A percentile compares a stretch with the other conserved stretches of the same genome.
Evolutionary conservation across 2,329 filamentous ascomycete species (phyloP).

Genomic region (Aspergillus fumigatiaffinis): DNA sequence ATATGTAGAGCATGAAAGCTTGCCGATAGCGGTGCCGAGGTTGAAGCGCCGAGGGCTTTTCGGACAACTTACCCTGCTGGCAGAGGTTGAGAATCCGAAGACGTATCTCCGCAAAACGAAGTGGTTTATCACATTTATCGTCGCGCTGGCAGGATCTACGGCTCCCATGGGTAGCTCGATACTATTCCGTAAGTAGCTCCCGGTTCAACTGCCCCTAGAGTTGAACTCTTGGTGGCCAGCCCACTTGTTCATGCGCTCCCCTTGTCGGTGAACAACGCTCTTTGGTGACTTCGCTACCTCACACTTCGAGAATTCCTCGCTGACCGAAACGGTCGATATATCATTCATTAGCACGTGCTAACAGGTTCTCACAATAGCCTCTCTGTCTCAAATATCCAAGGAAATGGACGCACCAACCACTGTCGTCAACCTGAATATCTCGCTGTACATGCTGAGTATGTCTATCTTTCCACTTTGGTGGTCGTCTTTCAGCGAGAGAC

Average conservation of each 20-base stretch:
- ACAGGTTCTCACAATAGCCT: constrained; percentile 47
- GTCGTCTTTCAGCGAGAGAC: constrained; percentile 71
- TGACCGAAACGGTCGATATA: too few relatives aligned
- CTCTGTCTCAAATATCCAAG: constrained; percentile 59
- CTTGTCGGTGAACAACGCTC: not conserved
- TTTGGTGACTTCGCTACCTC: too few relatives aligned
- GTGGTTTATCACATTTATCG: constrained; percentile 77
- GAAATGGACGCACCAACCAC: constrained; percentile 62
- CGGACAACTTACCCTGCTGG: constrained; percentile 64
- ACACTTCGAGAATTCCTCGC: too few relatives aligned
- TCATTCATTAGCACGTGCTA: not conserved
- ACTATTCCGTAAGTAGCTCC: constrained; percentile 63
- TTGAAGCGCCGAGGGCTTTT: constrained; percentile 67
- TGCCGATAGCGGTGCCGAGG: constrained; percentile 48
- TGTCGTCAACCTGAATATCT: constrained; percentile 69
- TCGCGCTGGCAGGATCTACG: constrained; percentile 71
- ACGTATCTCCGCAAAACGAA: constrained; percentile 71
- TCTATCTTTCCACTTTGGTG: constrained; percentile 83
- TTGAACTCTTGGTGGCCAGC: too few relatives aligned
- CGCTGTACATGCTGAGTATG: constrained; percentile 79
- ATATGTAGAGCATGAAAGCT: constrained; percentile 21
- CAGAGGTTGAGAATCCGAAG: constrained; percentile 73
- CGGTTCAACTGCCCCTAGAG: not conserved
- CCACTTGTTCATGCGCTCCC: not conserved
- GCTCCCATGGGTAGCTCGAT: constrained; percentile 83